Percentiles rank a stretch among this genome's conserved stretches.
phyloP scores from a whole-genome alignment of 2,329 filamentous ascomycete species.

The Thelonectria discophora region DNA sequence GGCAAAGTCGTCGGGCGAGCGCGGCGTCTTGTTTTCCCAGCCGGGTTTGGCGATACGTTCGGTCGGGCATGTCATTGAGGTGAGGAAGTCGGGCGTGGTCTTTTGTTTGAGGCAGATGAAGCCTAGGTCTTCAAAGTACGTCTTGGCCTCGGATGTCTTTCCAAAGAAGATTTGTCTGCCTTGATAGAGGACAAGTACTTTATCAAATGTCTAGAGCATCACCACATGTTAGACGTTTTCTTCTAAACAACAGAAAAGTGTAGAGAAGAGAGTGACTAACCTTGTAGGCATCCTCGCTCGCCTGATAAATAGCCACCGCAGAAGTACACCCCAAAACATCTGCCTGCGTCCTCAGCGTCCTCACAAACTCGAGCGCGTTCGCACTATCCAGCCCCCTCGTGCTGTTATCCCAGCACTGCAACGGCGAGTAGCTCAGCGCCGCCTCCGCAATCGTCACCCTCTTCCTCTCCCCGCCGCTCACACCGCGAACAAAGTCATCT shows the following conservation, averaged over 20 bases:
- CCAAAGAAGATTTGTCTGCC: slow-evolving; percentile 67
- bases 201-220: slow-evolving; percentile 66
- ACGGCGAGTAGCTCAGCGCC: slow-evolving; percentile 48
- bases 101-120: slow-evolving; percentile 27
- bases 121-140: slow-evolving; percentile 63
- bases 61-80: slow-evolving; percentile 52
- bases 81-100: slow-evolving; percentile 33
- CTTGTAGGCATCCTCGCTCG: slow-evolving; percentile 49
- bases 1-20: slow-evolving; percentile 49
- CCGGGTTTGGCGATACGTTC: slow-evolving; percentile 45
- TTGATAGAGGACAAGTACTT: slow-evolving; percentile 72
- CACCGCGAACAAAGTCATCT: slow-evolving; percentile 70
- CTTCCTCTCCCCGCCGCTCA: slow-evolving; percentile 60
- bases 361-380: slow-evolving; percentile 71
- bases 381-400: slow-evolving; percentile 70
- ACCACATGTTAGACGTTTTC: not conserved
- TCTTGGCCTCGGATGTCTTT: slow-evolving; percentile 33
- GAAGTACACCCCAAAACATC: slow-evolving; percentile 66
- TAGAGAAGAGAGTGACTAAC: slow-evolving; percentile 14
- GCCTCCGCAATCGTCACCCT: slow-evolving; percentile 48
- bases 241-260: not conserved
- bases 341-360: slow-evolving; percentile 65
- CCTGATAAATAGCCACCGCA: slow-evolving; percentile 71
- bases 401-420: slow-evolving; percentile 76
- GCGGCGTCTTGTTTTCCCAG: slow-evolving; percentile 45